Percentiles rank a stretch among this genome's conserved stretches.
These are phyloP conservation scores for Gamarada debralockiae DNA, from an alignment of 495 filamentous ascomycete genomes.

Conservation along the genomic window DNA sequence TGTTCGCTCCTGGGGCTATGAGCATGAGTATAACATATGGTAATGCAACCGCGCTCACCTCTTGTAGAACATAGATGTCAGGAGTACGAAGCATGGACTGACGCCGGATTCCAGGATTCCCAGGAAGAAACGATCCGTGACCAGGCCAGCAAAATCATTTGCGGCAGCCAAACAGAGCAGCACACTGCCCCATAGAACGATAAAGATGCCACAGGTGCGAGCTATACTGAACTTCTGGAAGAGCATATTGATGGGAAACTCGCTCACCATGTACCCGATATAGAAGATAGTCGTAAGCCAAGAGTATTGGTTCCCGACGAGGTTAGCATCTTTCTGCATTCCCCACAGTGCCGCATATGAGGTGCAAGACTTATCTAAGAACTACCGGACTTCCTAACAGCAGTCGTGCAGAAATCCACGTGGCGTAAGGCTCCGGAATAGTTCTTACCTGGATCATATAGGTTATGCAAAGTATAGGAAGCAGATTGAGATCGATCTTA, in stretches of 20 bases:
- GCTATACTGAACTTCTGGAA: neutral
- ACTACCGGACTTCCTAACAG: neutral
- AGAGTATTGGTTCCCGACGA: neutral
- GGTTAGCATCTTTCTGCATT: neutral
- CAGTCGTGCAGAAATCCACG: neutral
- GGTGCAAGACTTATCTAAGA: neutral
- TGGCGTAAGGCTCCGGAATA: neutral
- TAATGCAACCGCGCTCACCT: neutral
- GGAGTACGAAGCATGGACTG: neutral
- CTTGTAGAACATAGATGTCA: neutral
- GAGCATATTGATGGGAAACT: neutral
- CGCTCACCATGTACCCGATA: neutral
- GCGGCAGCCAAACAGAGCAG: neutral
- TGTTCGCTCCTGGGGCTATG: slow-evolving; percentile 38
- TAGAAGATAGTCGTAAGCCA: neutral
- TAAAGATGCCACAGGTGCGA: neutral
- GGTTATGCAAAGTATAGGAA: neutral
- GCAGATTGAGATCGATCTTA: slow-evolving; percentile 1
- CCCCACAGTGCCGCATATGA: neutral
- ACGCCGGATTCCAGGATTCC: neutral
- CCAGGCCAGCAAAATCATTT: neutral
- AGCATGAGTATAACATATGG: neutral
- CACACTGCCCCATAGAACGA: neutral
- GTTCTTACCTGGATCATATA: neutral
- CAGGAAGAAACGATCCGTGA: neutral